These are phyloP conservation scores for Primulina tabacum DNA, from an alignment of 257 asterid genomes.

Conservation along the genomic window DNA sequence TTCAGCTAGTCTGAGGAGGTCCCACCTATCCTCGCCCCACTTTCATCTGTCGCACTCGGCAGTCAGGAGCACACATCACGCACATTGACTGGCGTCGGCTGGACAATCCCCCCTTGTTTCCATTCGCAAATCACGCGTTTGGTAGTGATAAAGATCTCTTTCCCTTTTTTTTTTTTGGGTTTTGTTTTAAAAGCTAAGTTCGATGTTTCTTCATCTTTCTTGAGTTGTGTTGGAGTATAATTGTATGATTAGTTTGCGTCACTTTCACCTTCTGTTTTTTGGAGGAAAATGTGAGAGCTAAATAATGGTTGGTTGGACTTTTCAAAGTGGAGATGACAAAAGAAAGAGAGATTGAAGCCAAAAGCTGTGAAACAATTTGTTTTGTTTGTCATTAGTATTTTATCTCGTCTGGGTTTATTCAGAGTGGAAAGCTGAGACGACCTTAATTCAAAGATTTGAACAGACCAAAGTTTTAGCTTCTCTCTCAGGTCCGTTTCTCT, in stretches of 20 bases:
- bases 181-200: not conserved
- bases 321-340: conserved; percentile 23
- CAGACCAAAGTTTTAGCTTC: conserved; percentile 14
- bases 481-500: conserved; percentile 31
- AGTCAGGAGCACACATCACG: not conserved
- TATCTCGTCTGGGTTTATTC: not conserved
- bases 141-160: not conserved
- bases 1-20: not conserved
- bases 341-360: conserved; percentile 11
- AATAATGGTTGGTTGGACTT: conserved; percentile 36
- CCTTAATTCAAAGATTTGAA: conserved; percentile 20
- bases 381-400: not conserved
- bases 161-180: too few species aligned
- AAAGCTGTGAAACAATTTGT: conserved; percentile 3
- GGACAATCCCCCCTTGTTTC: not conserved
- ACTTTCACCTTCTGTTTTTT: conserved; percentile 29
- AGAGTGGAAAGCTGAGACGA: conserved; percentile 20
- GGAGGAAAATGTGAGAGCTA: conserved; percentile 14
- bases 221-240: not conserved
- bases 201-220: conserved; percentile 5
- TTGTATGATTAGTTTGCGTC: conserved; percentile 31
- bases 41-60: not conserved
- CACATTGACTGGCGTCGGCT: not conserved
- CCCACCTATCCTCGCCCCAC: not conserved
- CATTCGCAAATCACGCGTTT: not conserved